Conservation (phyloP, 78 protist genomes). For the Dictyostelium citrinum region DNA sequence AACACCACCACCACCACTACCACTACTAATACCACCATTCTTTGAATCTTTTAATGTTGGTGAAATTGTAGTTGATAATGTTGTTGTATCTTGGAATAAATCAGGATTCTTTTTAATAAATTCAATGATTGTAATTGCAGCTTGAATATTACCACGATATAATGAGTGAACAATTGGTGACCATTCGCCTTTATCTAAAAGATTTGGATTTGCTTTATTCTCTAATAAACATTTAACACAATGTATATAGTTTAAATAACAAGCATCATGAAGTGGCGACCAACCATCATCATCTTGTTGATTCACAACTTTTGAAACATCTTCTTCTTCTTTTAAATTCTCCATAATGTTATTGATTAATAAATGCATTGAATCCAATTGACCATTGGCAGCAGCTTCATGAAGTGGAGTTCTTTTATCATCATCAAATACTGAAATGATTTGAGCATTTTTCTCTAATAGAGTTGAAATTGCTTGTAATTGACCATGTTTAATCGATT, state of each 20-base stretch:
- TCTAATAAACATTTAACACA: constrained; percentile 29
- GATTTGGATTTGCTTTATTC: constrained; percentile 44
- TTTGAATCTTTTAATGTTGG: constrained; percentile 40
- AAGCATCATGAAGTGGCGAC: constrained; percentile 64
- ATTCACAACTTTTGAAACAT: background rate
- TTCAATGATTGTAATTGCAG: constrained; percentile 35
- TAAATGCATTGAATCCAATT: background rate
- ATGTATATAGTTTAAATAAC: constrained; percentile 11
- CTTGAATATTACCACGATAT: constrained; percentile 68
- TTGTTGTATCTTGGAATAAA: background rate
- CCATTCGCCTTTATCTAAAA: constrained; percentile 62
- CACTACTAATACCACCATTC: background rate
- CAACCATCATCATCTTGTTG: constrained; percentile 69
- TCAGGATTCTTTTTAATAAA: constrained; percentile 18
- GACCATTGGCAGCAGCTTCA: constrained; percentile 34
- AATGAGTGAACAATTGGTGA: constrained; percentile 59
- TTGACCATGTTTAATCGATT: constrained; percentile 17
- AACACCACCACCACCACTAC: background rate
- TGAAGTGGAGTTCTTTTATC: constrained; percentile 45
- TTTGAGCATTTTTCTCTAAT: background rate
- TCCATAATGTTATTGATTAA: background rate
- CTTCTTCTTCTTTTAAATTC: background rate
- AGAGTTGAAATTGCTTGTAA: background rate
- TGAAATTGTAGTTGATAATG: background rate
- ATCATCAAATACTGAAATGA: constrained; percentile 11